These are phyloP conservation scores for Termitomyces sp. DNA, from an alignment of 768 basidiomycete genomes.

Conservation along the genomic window DNA sequence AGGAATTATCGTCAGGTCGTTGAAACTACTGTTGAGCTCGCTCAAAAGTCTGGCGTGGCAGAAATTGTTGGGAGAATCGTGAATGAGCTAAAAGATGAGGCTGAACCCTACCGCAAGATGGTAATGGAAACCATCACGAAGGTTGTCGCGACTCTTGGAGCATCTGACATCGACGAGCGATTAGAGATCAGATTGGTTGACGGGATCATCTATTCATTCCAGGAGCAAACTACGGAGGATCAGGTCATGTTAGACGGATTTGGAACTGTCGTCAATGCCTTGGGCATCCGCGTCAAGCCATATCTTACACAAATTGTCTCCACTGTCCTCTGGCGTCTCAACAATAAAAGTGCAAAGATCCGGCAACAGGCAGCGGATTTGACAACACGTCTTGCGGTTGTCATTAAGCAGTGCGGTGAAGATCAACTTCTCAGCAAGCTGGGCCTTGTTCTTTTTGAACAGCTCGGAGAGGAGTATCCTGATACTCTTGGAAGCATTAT, in stretches of 20 bases:
- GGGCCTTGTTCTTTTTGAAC: slow-evolving; percentile 95
- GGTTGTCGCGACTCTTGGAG: slow-evolving; percentile 87
- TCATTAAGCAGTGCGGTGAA: slow-evolving; percentile 99
- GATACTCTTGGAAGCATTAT: slow-evolving; percentile 99
- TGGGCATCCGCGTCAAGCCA: slow-evolving; percentile 95
- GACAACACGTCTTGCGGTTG: slow-evolving; percentile 90
- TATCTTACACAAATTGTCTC: slow-evolving; percentile 99
- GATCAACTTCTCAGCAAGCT: slow-evolving; percentile 94
- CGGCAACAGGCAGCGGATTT: slow-evolving; percentile 99
- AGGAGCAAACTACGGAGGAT: slow-evolving; percentile 98
- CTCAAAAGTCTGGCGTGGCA: slow-evolving; percentile 93
- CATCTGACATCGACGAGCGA: slow-evolving; percentile 96
- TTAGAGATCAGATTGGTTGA: slow-evolving; percentile 93
- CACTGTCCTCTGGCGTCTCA: slow-evolving; percentile 97
- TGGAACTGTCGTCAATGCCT: slow-evolving; percentile 94
- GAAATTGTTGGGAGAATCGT: slow-evolving; percentile 90
- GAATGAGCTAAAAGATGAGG: slow-evolving; percentile 88
- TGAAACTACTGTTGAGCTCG: slow-evolving; percentile 97
- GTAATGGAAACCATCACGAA: slow-evolving; percentile 99
- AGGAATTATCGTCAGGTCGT: slow-evolving; percentile 97
- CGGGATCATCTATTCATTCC: slow-evolving; percentile 99
- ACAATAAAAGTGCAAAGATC: slow-evolving; percentile 99
- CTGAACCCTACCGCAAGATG: slow-evolving; percentile 96
- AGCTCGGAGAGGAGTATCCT: slow-evolving; percentile 98
- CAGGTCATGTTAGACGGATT: slow-evolving; percentile 99